Evolutionary conservation across 2,329 filamentous ascomycete genomes (phyloP), one percentile per base, ranked within the genome.

Genomic region (Apiospora arundinis): DNA sequence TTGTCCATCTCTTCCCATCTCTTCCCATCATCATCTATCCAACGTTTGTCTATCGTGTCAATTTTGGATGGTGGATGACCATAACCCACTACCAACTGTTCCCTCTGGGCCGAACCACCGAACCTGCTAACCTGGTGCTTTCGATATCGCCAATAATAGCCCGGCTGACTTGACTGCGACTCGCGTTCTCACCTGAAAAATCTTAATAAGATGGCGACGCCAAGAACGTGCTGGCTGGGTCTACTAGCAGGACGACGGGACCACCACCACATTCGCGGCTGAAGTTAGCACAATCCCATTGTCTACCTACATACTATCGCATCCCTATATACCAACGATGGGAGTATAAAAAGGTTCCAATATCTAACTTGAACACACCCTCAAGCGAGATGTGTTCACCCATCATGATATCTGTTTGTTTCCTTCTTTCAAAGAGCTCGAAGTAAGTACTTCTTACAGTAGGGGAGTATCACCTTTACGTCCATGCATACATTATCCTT

Each of bases 111-210:
- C 52, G 16, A 60, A 60, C 52, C 28, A 9, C 52, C 28, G 8
- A 21, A 21, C 16, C 52, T 60, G 28, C 52, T 21, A 32, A 32
- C 18, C 18, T 21, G 14, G 52, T 28, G 28, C 16, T 21, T 25
- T 28, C 23, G 14, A 37, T 21, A 28, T 32, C 28, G 49, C 49
- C 25, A 32, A 56, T 56, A 12, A 56, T 45, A 16, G 42, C 42
- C 42, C 42, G 16, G 42, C 42, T 45, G 42, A 44, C 42, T 44
- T 25, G 49, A 12, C 52, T 60, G 52, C 37, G 52, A 60, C 52
- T 60, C 52, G 52, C 52, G 52, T 52, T n/a, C 52, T 60, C 28
- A 37, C 52, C 52, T 60, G 52, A 60, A 56, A 37, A 32, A 60
- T 21, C 28, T 32, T 32, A 60, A 60, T 60, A 60, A 60, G 32